Evolutionary conservation across 2,329 filamentous ascomycete species (phyloP).

Genomic region (Xylaria sp.): DNA sequence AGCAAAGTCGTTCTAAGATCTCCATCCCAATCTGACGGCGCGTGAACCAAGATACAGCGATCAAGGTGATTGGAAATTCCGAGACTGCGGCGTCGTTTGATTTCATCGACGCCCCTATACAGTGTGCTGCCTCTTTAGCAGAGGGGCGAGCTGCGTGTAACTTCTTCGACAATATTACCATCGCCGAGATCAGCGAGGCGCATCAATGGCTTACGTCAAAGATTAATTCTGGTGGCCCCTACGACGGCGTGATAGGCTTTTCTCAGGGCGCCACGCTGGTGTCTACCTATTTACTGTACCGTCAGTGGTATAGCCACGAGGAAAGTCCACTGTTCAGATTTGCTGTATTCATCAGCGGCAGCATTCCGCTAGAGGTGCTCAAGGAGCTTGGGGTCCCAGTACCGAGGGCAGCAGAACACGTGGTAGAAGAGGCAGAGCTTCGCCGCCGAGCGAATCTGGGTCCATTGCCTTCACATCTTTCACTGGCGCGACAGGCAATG

Average conservation of each 20-base stretch:
- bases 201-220: conserved; percentile 45
- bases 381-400: conserved; percentile 44
- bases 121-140: conserved; percentile 1
- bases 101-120: conserved; percentile 31
- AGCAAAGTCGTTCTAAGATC: neutral
- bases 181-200: conserved; percentile 42
- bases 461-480: conserved; percentile 28
- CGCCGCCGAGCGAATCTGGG: conserved; percentile 24
- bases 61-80: conserved; percentile 4
- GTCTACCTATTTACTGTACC: conserved; percentile 48
- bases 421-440: conserved; percentile 34
- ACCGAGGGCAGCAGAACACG: conserved; percentile 38
- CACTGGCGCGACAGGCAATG: conserved; percentile 31
- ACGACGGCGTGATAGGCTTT: conserved; percentile 38
- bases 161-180: conserved; percentile 28
- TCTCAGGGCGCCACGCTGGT: conserved; percentile 45
- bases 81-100: conserved; percentile 30
- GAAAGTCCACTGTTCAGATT: conserved; percentile 44
- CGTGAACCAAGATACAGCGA: conserved; percentile 1
- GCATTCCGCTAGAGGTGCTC: conserved; percentile 40
- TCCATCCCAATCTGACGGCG: neutral
- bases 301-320: conserved; percentile 40
- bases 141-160: conserved; percentile 21
- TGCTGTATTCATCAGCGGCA: conserved; percentile 49
- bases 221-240: conserved; percentile 36